Evolutionary conservation across 306 rosid genomes (phyloP), one percentile per base, ranked within the genome.

Genomic region (Oxytropis ochrocephala): DNA sequence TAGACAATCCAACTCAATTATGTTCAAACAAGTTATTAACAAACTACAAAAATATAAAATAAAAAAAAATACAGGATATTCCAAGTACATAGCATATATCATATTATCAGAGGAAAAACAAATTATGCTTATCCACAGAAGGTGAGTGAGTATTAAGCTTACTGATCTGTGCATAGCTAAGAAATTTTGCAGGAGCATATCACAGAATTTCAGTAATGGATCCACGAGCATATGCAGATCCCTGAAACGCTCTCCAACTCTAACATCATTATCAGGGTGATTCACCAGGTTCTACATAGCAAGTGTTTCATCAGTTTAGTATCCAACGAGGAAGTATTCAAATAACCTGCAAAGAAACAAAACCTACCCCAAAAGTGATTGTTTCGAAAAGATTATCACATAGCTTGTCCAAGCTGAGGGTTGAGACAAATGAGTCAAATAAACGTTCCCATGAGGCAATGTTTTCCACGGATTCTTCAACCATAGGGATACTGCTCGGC

Each of bases 311-410:
- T 67, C 67, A 64, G 2, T 68, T 71, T n/a, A 70, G 71, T 48
- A 74, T 60, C 52, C 38, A 74, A 14, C 4, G 43, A 54, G 10
- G 62, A 60, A 60, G 46, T 3, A 47, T 7, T 8, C 8, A 12
- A 29, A 73, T n/a, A 68, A 75, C 33, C 14, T 10, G 53, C 5
- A 44, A 18, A 12, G 30, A 24, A 38, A 64, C 46, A 36, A 38
- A 73, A 83, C 98, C 85, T 78, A 93, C 98, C 52, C 82, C 90
- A 35, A 33, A 74, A 65, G 78, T 29, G 27, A 90, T 63, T 68
- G 85, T 75, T 47, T 70, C 75, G 68, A 71, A 68, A 74, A 93
- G 75, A 63, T 76, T 75, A 69, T 85, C 79, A 65, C 85, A 78
- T 27, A 93, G 73, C 3, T 17, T 54, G 41, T 88, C 89, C 79